A percentile compares a stretch with the other conserved stretches of the same genome.
These are phyloP conservation scores for Closterium sp. DNA, from an alignment of 139 green algal genomes.

Conservation along the genomic window DNA sequence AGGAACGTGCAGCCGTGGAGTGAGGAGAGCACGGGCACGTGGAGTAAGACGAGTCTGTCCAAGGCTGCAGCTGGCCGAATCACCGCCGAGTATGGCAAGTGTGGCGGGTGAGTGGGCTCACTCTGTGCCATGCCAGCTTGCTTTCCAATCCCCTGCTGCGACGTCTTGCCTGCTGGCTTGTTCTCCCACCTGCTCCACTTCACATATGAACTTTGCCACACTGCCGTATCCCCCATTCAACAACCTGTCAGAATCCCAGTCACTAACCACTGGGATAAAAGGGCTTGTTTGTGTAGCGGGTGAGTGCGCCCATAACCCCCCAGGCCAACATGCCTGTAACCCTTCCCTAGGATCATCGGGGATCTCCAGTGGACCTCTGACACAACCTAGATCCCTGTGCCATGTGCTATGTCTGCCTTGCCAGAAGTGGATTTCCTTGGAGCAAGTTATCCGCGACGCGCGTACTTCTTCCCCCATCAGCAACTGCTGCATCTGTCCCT, in stretches of 20 bases:
- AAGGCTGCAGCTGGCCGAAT: background rate
- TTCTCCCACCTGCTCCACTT: background rate
- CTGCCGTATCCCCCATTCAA: too few relatives aligned
- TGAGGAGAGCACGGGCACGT: background rate
- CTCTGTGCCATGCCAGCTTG: background rate
- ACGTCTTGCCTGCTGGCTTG: background rate
- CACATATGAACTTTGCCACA: too few relatives aligned
- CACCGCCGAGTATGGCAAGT: background rate
- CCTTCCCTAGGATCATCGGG: too few relatives aligned
- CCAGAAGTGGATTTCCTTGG: background rate
- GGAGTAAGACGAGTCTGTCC: background rate
- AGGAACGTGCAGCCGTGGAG: background rate
- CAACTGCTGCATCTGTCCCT: background rate
- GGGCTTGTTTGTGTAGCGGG: too few relatives aligned
- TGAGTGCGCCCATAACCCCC: too few relatives aligned
- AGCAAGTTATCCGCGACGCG: background rate
- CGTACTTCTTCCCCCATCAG: background rate
- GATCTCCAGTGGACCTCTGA: too few relatives aligned
- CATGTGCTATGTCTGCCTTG: background rate
- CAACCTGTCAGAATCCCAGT: too few relatives aligned
- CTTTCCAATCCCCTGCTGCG: background rate
- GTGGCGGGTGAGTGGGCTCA: background rate
- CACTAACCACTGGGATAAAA: too few relatives aligned
- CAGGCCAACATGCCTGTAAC: too few relatives aligned
- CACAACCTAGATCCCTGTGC: background rate